Percentiles rank a stretch among this genome's conserved stretches.
These are phyloP conservation scores for Posidonia oceanica DNA, from an alignment of 116 monocot species.

Conservation along the genomic window DNA sequence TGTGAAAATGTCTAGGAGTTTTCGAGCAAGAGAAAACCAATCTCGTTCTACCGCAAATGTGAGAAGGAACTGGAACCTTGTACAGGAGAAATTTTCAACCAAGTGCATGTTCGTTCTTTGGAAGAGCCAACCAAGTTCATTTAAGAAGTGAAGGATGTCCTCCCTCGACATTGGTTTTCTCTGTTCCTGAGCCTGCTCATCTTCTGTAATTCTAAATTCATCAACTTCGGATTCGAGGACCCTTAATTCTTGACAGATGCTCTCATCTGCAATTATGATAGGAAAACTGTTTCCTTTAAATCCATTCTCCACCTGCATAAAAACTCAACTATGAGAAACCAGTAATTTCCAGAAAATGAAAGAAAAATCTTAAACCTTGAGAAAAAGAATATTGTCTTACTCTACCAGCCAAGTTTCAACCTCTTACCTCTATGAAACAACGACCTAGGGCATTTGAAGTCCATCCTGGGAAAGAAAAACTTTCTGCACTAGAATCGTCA, in stretches of 20 bases:
- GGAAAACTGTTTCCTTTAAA: conserved; percentile 96
- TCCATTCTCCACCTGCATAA: conserved; percentile 75
- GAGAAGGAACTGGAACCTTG: conserved; percentile 65
- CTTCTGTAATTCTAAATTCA: conserved; percentile 23
- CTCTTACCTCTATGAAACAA: conserved; percentile 72
- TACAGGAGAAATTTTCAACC: conserved; percentile 34
- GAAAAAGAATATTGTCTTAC: background rate
- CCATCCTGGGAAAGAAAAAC: conserved; percentile 55
- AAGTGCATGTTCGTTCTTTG: conserved; percentile 31
- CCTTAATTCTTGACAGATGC: conserved; percentile 74
- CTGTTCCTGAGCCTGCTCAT: conserved; percentile 25
- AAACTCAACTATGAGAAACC: background rate
- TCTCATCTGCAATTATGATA: conserved; percentile 63
- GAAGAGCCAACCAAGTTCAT: conserved; percentile 96
- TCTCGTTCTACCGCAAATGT: conserved; percentile 71
- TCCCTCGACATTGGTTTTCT: conserved; percentile 33
- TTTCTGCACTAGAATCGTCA: conserved; percentile 64
- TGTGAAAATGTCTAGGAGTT: conserved; percentile 51
- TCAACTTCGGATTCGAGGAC: conserved; percentile 66
- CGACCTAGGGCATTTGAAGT: conserved; percentile 48
- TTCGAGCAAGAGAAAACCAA: conserved; percentile 38
- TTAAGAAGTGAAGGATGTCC: conserved; percentile 61
- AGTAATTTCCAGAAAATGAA: background rate
- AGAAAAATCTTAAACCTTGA: background rate
- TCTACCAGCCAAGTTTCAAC: background rate